Percentiles rank a stretch among this genome's conserved stretches.
Conservation (phyloP, 805 yeast genomes). For the Sugiyamaella americana region DNA sequence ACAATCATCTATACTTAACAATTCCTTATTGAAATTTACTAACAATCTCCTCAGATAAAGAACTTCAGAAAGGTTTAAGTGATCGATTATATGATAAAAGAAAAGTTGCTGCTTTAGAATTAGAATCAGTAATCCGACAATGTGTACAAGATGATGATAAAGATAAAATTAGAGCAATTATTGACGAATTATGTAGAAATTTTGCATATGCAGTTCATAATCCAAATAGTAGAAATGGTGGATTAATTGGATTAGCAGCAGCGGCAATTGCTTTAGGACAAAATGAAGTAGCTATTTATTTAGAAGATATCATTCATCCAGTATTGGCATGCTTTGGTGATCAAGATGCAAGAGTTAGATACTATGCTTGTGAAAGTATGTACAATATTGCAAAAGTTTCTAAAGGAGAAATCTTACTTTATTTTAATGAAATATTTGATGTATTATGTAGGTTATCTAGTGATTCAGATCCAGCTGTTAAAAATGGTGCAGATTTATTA, state of each 20-base stretch:
- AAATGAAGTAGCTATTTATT: constrained; percentile 71
- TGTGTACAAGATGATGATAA: constrained; percentile 56
- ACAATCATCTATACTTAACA: too few species aligned
- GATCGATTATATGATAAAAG: constrained; percentile 75
- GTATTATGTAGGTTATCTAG: constrained; percentile 84
- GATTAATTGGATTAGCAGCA: constrained; percentile 91
- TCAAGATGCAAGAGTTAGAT: constrained; percentile 93
- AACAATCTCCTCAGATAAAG: constrained; percentile 41
- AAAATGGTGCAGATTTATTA: constrained; percentile 90
- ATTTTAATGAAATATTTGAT: constrained; percentile 92
- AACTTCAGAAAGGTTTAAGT: constrained; percentile 58
- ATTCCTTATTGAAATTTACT: too few species aligned
- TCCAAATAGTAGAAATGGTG: constrained; percentile 89
- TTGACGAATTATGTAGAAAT: constrained; percentile 69
- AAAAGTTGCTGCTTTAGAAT: constrained; percentile 59
- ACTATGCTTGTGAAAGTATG: constrained; percentile 92
- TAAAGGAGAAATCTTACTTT: constrained; percentile 83
- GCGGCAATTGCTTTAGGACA: constrained; percentile 88
- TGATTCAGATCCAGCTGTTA: constrained; percentile 84
- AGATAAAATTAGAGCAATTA: constrained; percentile 52
- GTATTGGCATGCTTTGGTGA: constrained; percentile 94
- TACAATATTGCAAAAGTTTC: constrained; percentile 96
- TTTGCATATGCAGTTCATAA: constrained; percentile 79
- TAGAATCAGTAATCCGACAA: constrained; percentile 69
- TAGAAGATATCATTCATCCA: constrained; percentile 85